Base-by-base conservation (phyloP, 2,329 filamentous ascomycete species). In the Trichoderma sp. region DNA sequence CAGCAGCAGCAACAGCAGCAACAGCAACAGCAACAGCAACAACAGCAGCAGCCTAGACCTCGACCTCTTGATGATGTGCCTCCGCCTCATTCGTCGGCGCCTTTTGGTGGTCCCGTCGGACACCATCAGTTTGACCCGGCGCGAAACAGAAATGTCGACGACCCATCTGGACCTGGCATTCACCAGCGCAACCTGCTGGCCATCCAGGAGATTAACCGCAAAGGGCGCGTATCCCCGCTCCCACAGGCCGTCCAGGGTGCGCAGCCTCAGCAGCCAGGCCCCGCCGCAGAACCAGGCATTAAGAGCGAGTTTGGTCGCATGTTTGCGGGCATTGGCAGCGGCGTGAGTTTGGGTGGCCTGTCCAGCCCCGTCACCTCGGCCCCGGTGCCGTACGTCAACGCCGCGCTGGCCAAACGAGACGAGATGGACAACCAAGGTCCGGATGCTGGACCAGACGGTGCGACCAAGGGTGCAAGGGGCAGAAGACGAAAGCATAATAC, bases 231-330 rank as follows among this genome's bases (percentile, higher is more conserved):
- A 53, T 98, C 96, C 9, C 96, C 96, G 2, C 86, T 98, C 18
- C 96, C 96, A 1, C 96, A 98, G 83, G 95, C 96, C 27, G 95
- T 98, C 1, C 95, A 98, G 82, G 96, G 96, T 27, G 95, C 94
- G 1, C 95, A 98, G 82, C 91, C 93, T 18, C 93, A 95, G 79
- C 90, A 93, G 53, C 89, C 93, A 71, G 94, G 93, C 4, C 94
- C 95, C 6, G 91, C 92, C 16, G 93, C 93, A 18, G 95, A 98
- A 82, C 93, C 95, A 12, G 93, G 93, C 60, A 97, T 98, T 81
- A 98, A 98, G 87, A 97, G 92, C 82, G 96, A 98, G 82, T 95
- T 98, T 82, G 95, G 95, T 33, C 92, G 95, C 77, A 97, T 98
- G 89, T 98, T 98, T 84, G 95, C 94, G 21, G 96, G 96, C n/a